Percentiles rank a stretch among this genome's conserved stretches.
Evolutionary conservation across 331 rosid species (phyloP).

Genomic region (Malus hybrid): DNA sequence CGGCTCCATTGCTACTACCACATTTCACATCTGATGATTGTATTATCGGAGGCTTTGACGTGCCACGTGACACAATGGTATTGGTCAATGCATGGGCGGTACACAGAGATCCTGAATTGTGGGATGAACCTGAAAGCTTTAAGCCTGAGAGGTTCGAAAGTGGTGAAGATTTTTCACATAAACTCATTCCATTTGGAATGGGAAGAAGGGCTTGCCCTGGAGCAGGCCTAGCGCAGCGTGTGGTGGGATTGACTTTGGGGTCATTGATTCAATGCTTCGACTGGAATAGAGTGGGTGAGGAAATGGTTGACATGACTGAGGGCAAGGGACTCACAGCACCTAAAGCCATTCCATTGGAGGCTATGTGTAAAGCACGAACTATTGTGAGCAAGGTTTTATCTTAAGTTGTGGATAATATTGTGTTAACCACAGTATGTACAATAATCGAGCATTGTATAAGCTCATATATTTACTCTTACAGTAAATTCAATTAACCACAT

Average conservation of each 20-base stretch:
- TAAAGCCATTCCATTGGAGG: conserved; percentile 39
- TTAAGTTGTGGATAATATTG: background rate
- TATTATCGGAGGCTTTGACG: conserved; percentile 29
- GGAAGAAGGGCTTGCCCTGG: conserved; percentile 63
- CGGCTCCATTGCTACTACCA: conserved; percentile 28
- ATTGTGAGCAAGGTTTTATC: conserved; percentile 7
- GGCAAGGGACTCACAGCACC: conserved; percentile 20
- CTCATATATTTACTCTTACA: background rate
- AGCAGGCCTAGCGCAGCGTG: conserved; percentile 27
- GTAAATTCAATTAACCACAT: no score
- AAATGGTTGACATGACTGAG: conserved; percentile 31
- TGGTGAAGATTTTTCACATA: background rate
- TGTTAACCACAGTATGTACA: no score
- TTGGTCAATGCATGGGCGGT: conserved; percentile 55
- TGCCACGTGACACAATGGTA: conserved; percentile 41
- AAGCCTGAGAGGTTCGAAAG: conserved; percentile 44
- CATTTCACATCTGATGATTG: conserved; percentile 36
- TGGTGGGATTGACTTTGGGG: conserved; percentile 32
- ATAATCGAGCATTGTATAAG: no score
- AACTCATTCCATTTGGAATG: conserved; percentile 36
- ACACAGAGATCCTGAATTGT: conserved; percentile 36
- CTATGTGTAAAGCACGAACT: conserved; percentile 33
- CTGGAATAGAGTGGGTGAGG: conserved; percentile 29
- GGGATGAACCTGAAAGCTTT: conserved; percentile 41
- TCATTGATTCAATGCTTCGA: conserved; percentile 49